phyloP scores from a whole-genome alignment of 1,284 basidiomycete genomes.

The Ustilago cynodontis region DNA sequence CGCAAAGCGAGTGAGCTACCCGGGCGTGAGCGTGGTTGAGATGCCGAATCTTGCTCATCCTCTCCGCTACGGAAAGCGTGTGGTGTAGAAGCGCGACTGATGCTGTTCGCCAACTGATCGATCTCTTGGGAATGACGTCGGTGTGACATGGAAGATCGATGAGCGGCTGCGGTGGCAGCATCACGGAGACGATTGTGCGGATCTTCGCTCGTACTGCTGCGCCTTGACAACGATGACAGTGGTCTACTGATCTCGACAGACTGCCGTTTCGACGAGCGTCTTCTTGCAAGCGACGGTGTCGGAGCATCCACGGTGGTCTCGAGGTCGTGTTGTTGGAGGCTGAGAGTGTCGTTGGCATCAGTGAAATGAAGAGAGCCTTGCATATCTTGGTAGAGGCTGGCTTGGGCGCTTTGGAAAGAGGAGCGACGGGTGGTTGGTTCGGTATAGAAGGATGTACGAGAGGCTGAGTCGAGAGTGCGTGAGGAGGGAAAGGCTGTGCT shows the following conservation, averaged over 20 bases:
- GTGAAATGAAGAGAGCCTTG: constrained; percentile 28
- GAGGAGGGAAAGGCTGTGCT: constrained; percentile 13
- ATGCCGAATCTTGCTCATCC: constrained; percentile 17
- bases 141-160: constrained; percentile 20
- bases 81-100: constrained; percentile 37
- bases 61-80: constrained; percentile 32
- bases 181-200: constrained; percentile 30
- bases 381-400: constrained; percentile 40
- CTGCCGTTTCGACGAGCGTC: constrained; percentile 19
- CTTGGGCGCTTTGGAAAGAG: constrained; percentile 36
- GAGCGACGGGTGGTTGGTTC: constrained; percentile 35
- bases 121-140: constrained; percentile 37
- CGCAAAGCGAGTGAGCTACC: constrained; percentile 29
- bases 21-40: constrained; percentile 10
- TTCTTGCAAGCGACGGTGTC: background rate
- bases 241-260: constrained; percentile 29
- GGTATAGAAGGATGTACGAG: constrained; percentile 33
- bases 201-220: constrained; percentile 36
- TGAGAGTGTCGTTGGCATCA: constrained; percentile 16
- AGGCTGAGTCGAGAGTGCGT: constrained; percentile 32
- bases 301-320: constrained; percentile 25
- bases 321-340: constrained; percentile 4
- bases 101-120: constrained; percentile 27
- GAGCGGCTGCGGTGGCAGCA: constrained; percentile 41
- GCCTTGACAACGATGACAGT: constrained; percentile 18